Evolutionary conservation across 2,329 filamentous ascomycete species (phyloP), one percentile per base, ranked within the genome.

Genomic region (Beauveria brongniartii): DNA sequence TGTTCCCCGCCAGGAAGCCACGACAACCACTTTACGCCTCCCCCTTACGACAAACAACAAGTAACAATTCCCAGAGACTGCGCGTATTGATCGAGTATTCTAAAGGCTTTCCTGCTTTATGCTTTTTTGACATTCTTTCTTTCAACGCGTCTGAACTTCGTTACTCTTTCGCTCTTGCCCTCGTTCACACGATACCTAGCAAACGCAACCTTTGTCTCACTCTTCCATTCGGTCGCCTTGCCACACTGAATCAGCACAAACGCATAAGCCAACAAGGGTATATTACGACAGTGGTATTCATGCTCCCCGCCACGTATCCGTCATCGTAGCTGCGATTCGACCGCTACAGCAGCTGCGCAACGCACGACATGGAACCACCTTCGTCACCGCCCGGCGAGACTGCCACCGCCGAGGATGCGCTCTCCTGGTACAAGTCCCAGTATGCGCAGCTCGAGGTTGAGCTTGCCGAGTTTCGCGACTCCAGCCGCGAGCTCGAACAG

Each of bases 361-460:
- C 55, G 63, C 24, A 40, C 40, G 44, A 16, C 24, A 85, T 85
- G 82, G 84, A 87, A 69, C 79, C 80, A 67, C 83, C 84, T 6
- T 87, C 85, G 6, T 87, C 85, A 54, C 85, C 85, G 58, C 83
- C 83, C 12, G 77, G 76, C 69, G 81, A 80, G 69, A 74, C 77
- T 57, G 74, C 82, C 59, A 80, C 73, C 59, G 72, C 82, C 55
- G 87, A 92, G 70, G 90, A 94, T 70, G 89, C 92, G 64, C 81
- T 99, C 57, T 83, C 88, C 62, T 97, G 94, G 83, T 99, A 97
- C 84, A 99, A 99, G 80, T 77, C 86, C 59, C 93, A 97, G 74
- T 97, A 97, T 77, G 92, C 95, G 76, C 86, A 91, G 72, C 83
- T 99, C 43, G 94, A 97, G 75, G 81, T 86, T 58, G 94, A 99